Evolutionary conservation across 2,329 filamentous ascomycete genomes (phyloP), one percentile per base, ranked within the genome.

Genomic region (Pseudogymnoascus sp.): DNA sequence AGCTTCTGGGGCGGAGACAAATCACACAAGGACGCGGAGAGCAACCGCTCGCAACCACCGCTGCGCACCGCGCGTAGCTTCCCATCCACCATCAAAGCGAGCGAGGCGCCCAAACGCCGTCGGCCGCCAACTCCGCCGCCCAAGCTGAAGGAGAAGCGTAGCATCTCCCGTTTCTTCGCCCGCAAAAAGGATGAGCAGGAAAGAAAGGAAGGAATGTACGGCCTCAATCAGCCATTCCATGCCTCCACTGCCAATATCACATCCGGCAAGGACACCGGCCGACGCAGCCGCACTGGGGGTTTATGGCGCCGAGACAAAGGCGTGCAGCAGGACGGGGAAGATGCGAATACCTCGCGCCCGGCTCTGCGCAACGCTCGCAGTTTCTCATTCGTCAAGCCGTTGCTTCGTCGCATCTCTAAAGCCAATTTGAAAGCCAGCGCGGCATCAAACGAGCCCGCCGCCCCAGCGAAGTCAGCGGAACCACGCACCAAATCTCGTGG

Each of bases 331-430:
- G 36, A 37, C 15, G 5, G 13, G n/a, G 36, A 3, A 37, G 13
- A 8, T 37, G 36, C n/a, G 13, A 37, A 3, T 37, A n/a, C 35
- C 13, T n/a, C 13, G 13, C 35, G 7, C 35, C 35, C 35, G 35
- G 13, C 35, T n/a, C 13, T 37, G 5, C 13, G 35, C 13, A 37
- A n/a, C 35, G n/a, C 13, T 5, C 35, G 35, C 5, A 37, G 35
- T 6, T 37, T 37, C 6, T 37, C 35, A 2, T 37, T 17, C 17
- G 17, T 37, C 13, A 37, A 72, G 67, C 8, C 69, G 68, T 58
- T 70, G 69, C 60, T 71, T 64, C 7, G 71, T 71, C 6, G 70
- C 68, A 64, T 70, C 69, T 59, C 68, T 17, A 17, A 17, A 17
- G 17, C 17, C 17, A 17, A 17, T 17, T 17, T 17, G 17, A 17